Evolutionary conservation across 1,284 basidiomycete genomes (phyloP).

Genomic region (Trametes pubescens): DNA sequence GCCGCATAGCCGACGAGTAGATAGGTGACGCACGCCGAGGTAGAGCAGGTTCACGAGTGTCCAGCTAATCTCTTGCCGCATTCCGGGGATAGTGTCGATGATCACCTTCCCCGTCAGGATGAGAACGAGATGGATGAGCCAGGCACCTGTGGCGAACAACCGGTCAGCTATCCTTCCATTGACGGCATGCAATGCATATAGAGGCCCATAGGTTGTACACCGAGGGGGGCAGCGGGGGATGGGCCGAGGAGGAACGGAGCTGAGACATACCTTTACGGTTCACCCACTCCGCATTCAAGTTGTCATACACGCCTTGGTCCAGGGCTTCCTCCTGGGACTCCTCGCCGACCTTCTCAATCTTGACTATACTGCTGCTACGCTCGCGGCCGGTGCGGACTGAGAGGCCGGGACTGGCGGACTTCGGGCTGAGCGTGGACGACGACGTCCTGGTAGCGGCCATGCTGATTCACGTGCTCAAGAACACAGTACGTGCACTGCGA

Average conservation of each 20-base stretch:
- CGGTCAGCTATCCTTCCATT: constrained; percentile 5
- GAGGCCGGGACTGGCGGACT: constrained; percentile 37
- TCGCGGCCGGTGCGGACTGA: constrained; percentile 59
- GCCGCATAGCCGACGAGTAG: constrained; percentile 3
- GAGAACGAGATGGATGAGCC: constrained; percentile 97
- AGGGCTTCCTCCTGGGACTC: constrained; percentile 81
- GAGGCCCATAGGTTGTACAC: background rate
- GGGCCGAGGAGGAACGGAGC: background rate
- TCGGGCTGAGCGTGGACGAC: constrained; percentile 41
- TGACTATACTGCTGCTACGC: constrained; percentile 84
- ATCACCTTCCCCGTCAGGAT: constrained; percentile 92
- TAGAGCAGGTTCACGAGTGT: constrained; percentile 94
- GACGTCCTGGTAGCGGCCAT: constrained; percentile 39
- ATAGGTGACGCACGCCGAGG: constrained; percentile 74
- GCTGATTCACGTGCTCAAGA: constrained; percentile 7
- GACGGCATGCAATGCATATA: background rate
- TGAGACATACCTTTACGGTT: constrained; percentile 88
- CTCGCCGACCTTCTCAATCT: constrained; percentile 88
- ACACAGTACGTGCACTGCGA: background rate
- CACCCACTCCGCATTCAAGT: constrained; percentile 98
- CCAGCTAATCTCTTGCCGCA: constrained; percentile 96
- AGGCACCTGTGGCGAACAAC: constrained; percentile 73
- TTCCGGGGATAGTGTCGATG: constrained; percentile 93
- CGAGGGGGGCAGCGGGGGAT: background rate
- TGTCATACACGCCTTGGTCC: constrained; percentile 85